phyloP scores from a whole-genome alignment of 805 yeast species.

The Metschnikowia arizonensis region DNA sequence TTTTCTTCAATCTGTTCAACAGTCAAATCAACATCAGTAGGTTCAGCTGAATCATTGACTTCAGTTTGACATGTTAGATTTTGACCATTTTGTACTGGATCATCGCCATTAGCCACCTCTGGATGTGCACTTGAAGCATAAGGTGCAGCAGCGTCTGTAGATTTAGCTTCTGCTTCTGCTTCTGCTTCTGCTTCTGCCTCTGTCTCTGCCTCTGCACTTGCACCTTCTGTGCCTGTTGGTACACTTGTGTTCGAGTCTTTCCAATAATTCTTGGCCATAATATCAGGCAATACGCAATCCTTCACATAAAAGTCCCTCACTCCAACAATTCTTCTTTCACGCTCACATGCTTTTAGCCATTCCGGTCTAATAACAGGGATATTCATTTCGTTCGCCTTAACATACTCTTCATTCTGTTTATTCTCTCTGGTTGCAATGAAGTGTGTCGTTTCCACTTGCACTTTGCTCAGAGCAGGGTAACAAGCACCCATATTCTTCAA shows the following conservation, averaged over 20 bases:
- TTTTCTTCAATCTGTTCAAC: neutral
- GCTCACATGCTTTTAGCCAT: constrained; percentile 92
- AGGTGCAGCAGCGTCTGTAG: neutral
- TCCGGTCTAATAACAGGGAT: constrained; percentile 95
- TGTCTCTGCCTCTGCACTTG: no score
- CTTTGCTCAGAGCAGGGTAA: constrained; percentile 62
- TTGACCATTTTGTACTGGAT: neutral
- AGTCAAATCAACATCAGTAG: neutral
- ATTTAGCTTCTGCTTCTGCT: no score
- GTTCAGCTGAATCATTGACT: neutral
- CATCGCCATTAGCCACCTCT: neutral
- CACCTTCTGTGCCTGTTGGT: neutral
- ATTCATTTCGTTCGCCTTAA: constrained; percentile 76
- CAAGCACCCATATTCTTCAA: constrained; percentile 74
- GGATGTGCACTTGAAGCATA: neutral
- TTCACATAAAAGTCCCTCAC: constrained; percentile 81
- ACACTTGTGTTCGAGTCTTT: neutral
- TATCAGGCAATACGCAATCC: constrained; percentile 44
- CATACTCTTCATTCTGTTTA: constrained; percentile 63
- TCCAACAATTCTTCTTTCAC: constrained; percentile 85
- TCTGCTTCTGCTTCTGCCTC: no score
- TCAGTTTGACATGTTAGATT: neutral
- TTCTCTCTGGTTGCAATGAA: constrained; percentile 66
- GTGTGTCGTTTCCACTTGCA: constrained; percentile 90
- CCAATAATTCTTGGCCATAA: constrained; percentile 42